phyloP scores from a whole-genome alignment of 1,139 yeast species.

The Trichomonascaceae sp. region DNA sequence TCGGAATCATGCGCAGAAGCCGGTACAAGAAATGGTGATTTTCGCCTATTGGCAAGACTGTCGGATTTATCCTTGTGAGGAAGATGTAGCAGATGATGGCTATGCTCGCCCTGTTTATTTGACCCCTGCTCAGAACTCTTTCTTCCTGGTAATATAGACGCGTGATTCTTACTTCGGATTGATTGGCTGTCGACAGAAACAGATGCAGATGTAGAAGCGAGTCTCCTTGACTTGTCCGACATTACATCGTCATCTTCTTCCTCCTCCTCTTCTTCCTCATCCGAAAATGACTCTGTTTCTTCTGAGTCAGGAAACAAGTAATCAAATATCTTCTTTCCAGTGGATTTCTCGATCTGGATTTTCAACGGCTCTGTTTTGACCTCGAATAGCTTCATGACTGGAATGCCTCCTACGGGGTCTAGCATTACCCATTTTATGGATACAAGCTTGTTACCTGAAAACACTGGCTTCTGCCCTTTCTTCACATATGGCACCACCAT shows the following conservation, averaged over 20 bases:
- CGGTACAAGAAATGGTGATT: neutral
- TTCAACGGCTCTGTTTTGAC: slow-evolving; percentile 58
- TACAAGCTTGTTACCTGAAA: slow-evolving; percentile 38
- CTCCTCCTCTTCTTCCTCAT: slow-evolving; percentile 8
- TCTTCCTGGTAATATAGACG: neutral
- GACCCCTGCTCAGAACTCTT: neutral
- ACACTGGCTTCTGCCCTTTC: slow-evolving; percentile 17
- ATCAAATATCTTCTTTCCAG: slow-evolving; percentile 55
- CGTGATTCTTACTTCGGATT: neutral
- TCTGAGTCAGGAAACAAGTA: slow-evolving; percentile 56
- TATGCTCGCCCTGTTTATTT: neutral
- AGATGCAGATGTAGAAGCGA: neutral
- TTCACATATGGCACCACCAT: slow-evolving; percentile 50
- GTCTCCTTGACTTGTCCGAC: slow-evolving; percentile 5
- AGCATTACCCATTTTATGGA: slow-evolving; percentile 64
- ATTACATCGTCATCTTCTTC: slow-evolving; percentile 11
- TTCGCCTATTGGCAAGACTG: neutral
- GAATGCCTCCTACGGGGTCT: slow-evolving; percentile 82
- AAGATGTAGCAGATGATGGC: neutral
- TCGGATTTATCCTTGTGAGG: neutral
- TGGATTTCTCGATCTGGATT: slow-evolving; percentile 63
- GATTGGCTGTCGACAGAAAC: neutral
- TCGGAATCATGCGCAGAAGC: neutral
- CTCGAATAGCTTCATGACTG: slow-evolving; percentile 50
- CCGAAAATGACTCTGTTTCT: slow-evolving; percentile 2